Evolutionary conservation across 2,329 filamentous ascomycete genomes (phyloP).

Genomic region (Scorias spongiosa): DNA sequence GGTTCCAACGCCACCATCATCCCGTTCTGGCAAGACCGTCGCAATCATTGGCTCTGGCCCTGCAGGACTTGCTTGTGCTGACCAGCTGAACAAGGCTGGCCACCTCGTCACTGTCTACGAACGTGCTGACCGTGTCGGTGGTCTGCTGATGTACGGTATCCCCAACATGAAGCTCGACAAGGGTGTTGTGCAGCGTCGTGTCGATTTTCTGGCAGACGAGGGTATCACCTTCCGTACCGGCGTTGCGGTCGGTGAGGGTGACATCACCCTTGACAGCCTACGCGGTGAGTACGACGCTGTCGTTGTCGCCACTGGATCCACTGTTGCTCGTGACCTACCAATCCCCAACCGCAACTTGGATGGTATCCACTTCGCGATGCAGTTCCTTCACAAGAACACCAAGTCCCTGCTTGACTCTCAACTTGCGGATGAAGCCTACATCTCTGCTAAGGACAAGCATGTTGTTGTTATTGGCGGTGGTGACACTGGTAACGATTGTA

Average conservation of each 20-base stretch:
- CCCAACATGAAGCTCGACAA: constrained; percentile 99
- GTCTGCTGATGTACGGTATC: constrained; percentile 94
- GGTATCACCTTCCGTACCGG: constrained; percentile 71
- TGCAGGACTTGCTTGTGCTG: constrained; percentile 74
- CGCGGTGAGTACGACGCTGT: constrained; percentile 66
- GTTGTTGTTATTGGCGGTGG: constrained; percentile 95
- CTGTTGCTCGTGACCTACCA: constrained; percentile 80
- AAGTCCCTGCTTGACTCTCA: constrained; percentile 92
- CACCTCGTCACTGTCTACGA: constrained; percentile 85
- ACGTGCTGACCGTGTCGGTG: constrained; percentile 77
- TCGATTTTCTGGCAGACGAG: constrained; percentile 86
- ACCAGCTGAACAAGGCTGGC: constrained; percentile 87
- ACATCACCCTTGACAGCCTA: constrained; percentile 54
- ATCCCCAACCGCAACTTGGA: constrained; percentile 78
- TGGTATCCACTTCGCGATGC: constrained; percentile 92
- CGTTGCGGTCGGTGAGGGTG: constrained; percentile 59
- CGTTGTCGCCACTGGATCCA: constrained; percentile 81
- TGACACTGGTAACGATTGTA: constrained; percentile 96
- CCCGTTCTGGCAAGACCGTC: constrained; percentile 74
- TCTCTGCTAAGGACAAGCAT: constrained; percentile 89
- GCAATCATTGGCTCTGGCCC: constrained; percentile 87
- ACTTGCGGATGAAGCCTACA: constrained; percentile 69
- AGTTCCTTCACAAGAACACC: constrained; percentile 94
- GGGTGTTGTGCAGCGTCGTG: constrained; percentile 86
- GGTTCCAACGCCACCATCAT: constrained; percentile 62